These are phyloP conservation scores for Didymella keratinophila DNA, from an alignment of 2,329 filamentous ascomycete species.

Conservation along the genomic window DNA sequence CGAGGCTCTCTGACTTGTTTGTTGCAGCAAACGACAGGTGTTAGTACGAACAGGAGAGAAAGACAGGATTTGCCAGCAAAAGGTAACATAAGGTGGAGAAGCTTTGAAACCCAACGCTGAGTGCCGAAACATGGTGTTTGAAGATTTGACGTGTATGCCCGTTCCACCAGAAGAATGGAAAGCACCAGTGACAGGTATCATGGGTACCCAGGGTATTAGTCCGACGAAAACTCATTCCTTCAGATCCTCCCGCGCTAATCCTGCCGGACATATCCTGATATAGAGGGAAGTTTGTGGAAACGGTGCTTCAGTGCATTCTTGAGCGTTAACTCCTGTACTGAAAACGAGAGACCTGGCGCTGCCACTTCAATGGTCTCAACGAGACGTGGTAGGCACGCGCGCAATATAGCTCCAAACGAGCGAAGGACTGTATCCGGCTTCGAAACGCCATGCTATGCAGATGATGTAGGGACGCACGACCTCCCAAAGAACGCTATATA, in stretches of 20 bases:
- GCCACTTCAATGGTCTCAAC: neutral
- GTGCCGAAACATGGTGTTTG: neutral
- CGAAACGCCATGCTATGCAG: slow-evolving; percentile 18
- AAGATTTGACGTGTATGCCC: neutral
- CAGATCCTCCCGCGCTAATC: slow-evolving; percentile 11
- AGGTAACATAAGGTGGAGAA: neutral
- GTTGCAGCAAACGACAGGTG: slow-evolving; percentile 5
- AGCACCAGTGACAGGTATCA: neutral
- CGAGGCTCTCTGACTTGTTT: neutral
- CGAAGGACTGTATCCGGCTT: neutral
- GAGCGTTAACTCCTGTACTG: neutral
- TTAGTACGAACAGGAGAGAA: neutral
- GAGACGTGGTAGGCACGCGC: neutral
- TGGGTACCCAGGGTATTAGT: neutral
- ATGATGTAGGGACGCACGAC: neutral
- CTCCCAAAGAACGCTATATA: neutral
- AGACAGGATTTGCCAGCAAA: neutral
- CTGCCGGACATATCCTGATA: neutral
- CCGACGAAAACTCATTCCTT: neutral
- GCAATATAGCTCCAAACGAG: neutral
- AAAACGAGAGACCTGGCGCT: neutral
- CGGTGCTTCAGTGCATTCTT: neutral
- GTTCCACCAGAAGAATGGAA: neutral
- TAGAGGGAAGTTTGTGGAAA: neutral
- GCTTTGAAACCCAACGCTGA: neutral